These are phyloP conservation scores for Annulohypoxylon stygium DNA, from an alignment of 495 filamentous ascomycete species.

Conservation along the genomic window DNA sequence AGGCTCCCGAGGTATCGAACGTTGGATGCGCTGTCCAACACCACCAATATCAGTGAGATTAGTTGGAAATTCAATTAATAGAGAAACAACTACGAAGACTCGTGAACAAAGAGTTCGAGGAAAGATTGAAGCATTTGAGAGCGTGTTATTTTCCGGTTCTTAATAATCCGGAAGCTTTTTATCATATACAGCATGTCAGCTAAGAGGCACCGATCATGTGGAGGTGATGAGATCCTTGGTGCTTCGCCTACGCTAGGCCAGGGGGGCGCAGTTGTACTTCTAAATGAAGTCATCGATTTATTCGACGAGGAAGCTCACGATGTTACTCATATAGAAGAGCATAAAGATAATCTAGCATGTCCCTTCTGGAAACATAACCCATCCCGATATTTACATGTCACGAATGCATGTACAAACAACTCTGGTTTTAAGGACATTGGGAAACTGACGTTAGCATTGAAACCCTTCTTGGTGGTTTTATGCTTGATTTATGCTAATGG, in stretches of 20 bases:
- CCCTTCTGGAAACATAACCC: conserved; percentile 43
- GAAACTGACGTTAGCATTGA: conserved; percentile 38
- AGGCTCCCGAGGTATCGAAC: conserved; percentile 34
- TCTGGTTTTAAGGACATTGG: conserved; percentile 39
- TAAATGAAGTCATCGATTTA: conserved; percentile 14
- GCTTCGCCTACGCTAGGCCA: neutral
- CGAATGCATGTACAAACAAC: conserved; percentile 36
- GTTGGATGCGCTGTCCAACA: conserved; percentile 45
- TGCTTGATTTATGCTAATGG: neutral
- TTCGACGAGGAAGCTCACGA: neutral
- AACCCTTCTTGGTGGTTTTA: neutral
- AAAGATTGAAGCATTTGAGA: conserved; percentile 24
- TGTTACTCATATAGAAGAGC: conserved; percentile 12
- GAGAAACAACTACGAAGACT: neutral
- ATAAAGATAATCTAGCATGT: conserved; percentile 35
- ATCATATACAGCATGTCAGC: conserved; percentile 4
- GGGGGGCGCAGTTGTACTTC: neutral
- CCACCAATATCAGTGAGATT: conserved; percentile 33
- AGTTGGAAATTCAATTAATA: conserved; percentile 13
- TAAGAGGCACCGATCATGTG: neutral
- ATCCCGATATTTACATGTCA: conserved; percentile 30
- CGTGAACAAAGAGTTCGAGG: conserved; percentile 15
- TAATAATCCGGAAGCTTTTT: neutral
- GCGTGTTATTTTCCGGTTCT: conserved; percentile 19
- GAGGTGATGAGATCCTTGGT: conserved; percentile 2